phyloP scores from a whole-genome alignment of 495 filamentous ascomycete species.

The Penicillium riverlandense region DNA sequence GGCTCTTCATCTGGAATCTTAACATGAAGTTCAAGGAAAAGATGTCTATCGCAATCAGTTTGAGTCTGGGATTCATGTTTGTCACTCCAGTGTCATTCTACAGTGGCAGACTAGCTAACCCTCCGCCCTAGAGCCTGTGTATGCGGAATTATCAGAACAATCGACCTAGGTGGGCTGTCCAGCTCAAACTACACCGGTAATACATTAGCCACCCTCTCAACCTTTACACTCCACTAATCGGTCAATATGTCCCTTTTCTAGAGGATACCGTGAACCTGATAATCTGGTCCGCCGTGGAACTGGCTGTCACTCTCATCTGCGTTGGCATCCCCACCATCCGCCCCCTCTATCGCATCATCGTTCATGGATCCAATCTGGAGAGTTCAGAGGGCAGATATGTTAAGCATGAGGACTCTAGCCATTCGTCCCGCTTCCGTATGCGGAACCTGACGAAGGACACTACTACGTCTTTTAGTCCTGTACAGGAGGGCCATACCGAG shows the following conservation, averaged over 20 bases:
- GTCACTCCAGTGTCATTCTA: background rate
- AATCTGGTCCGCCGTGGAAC: conserved; percentile 15
- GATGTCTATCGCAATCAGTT: conserved; percentile 15
- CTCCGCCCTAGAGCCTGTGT: conserved; percentile 6
- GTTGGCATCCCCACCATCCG: conserved; percentile 13
- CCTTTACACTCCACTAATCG: too few relatives aligned
- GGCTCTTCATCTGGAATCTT: conserved; percentile 18
- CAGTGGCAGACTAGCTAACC: background rate
- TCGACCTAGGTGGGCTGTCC: conserved; percentile 9
- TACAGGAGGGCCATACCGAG: conserved; percentile 4
- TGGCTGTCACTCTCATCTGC: conserved; percentile 15
- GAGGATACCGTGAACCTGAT: conserved; percentile 12
- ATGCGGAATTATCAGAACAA: conserved; percentile 13
- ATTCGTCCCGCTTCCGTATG: conserved; percentile 3
- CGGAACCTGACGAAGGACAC: conserved; percentile 3
- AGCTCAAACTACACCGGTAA: conserved; percentile 16
- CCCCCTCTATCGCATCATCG: conserved; percentile 10
- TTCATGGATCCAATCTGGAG: conserved; percentile 7
- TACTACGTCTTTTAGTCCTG: background rate
- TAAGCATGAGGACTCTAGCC: conserved; percentile 1
- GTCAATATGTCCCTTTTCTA: background rate
- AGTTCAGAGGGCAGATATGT: conserved; percentile 5
- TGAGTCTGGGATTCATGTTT: conserved; percentile 15
- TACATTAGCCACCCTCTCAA: too few relatives aligned
- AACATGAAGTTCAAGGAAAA: conserved; percentile 18